These are phyloP conservation scores for Lactarius sanguifluus DNA, from an alignment of 768 basidiomycete species.

Conservation along the genomic window DNA sequence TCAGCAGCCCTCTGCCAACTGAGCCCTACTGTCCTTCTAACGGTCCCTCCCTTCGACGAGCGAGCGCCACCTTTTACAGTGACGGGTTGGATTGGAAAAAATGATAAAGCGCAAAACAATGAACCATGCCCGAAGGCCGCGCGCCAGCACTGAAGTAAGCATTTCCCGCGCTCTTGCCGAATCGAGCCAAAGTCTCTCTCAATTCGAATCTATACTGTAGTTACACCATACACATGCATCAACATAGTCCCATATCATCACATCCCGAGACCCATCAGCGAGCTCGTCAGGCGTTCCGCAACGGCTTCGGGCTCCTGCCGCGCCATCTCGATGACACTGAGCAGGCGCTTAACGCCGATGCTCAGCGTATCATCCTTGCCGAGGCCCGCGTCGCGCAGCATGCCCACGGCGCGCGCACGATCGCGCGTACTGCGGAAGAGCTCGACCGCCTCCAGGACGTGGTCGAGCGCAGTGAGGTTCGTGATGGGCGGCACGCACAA, in stretches of 20 bases:
- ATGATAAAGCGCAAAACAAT: neutral
- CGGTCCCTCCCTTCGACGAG: conserved; percentile 28
- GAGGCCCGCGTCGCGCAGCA: conserved; percentile 76
- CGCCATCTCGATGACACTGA: conserved; percentile 94
- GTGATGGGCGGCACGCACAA: conserved; percentile 82
- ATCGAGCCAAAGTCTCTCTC: too few relatives aligned
- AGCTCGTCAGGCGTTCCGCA: conserved; percentile 64
- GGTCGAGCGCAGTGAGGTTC: conserved; percentile 65
- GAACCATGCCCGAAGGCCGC: neutral
- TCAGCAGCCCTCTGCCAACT: conserved; percentile 27
- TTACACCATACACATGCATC: neutral
- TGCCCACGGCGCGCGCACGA: conserved; percentile 54
- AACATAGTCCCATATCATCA: conserved; percentile 22
- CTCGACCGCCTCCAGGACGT: conserved; percentile 74
- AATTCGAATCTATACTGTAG: neutral
- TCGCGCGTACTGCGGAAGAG: conserved; percentile 65
- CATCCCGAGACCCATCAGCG: conserved; percentile 57
- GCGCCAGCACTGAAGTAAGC: conserved; percentile 19
- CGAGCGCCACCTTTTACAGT: conserved; percentile 25
- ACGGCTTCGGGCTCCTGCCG: conserved; percentile 90
- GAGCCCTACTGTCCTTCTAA: conserved; percentile 19
- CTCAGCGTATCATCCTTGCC: conserved; percentile 51
- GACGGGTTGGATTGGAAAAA: conserved; percentile 24
- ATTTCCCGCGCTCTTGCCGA: conserved; percentile 13
- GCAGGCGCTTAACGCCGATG: conserved; percentile 91